Evolutionary conservation across 768 basidiomycete genomes (phyloP).

Genomic region (Hygrophoropsis aurantiaca): DNA sequence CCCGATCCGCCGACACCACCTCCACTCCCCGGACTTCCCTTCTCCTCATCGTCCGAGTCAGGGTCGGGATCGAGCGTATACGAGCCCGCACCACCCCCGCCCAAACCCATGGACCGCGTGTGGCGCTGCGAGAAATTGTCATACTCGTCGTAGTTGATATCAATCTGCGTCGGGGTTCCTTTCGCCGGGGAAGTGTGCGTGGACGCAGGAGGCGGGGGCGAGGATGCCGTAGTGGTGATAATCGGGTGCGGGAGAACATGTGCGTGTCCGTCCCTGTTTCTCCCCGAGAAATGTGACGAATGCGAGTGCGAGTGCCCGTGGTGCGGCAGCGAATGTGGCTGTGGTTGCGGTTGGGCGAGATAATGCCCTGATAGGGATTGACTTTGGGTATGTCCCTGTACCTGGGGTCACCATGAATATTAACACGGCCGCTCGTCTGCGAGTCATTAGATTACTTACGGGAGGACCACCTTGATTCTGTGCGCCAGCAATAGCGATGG

Average conservation of each 20-base stretch:
- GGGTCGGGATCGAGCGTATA: conserved; percentile 17
- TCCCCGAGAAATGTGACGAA: conserved; percentile 3
- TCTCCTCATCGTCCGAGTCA: conserved; percentile 24
- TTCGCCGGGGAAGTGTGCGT: conserved; percentile 22
- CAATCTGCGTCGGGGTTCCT: conserved; percentile 24
- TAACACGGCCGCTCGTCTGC: too few species aligned
- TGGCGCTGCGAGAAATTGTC: conserved; percentile 32
- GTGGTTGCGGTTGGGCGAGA: conserved; percentile 43
- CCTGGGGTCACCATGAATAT: too few species aligned
- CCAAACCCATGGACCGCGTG: too few species aligned
- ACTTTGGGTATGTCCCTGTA: too few species aligned
- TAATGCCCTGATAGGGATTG: too few species aligned
- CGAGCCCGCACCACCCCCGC: conserved; percentile 35
- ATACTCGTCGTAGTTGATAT: conserved; percentile 56
- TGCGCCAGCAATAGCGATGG: too few species aligned
- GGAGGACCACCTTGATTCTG: too few species aligned
- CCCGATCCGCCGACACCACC: too few species aligned
- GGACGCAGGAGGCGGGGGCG: conserved; percentile 23
- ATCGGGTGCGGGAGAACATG: conserved; percentile 25
- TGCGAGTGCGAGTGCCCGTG: conserved; percentile 25
- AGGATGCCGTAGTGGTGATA: conserved; percentile 31
- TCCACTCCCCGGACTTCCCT: conserved; percentile 11
- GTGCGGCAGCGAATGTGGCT: conserved; percentile 14
- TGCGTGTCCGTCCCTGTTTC: conserved; percentile 2
- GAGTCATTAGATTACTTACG: too few species aligned